A percentile compares a stretch with the other conserved stretches of the same genome.
phyloP scores from a whole-genome alignment of 2,329 filamentous ascomycete species.

The Dothideomycetes sp. region DNA sequence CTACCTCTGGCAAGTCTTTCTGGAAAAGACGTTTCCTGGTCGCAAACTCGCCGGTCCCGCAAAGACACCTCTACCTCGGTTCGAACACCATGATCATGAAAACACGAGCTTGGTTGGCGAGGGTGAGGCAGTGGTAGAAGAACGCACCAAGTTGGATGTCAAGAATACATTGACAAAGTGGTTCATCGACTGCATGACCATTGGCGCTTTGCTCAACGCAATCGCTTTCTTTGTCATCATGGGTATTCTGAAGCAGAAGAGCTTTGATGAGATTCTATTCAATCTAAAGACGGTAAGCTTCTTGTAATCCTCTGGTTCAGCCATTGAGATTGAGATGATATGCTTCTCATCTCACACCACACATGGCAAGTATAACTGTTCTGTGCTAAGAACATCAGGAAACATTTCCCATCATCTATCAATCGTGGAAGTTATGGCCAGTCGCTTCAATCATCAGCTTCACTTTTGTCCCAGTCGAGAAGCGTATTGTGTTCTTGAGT shows the following conservation, averaged over 20 bases:
- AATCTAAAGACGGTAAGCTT: background rate
- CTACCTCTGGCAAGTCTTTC: slow-evolving; percentile 49
- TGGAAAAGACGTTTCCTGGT: slow-evolving; percentile 46
- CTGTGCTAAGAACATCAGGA: slow-evolving; percentile 19
- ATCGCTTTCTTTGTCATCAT: slow-evolving; percentile 50
- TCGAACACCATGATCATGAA: background rate
- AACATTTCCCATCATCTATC: slow-evolving; percentile 46
- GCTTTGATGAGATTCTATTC: slow-evolving; percentile 1
- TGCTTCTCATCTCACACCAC: too few relatives aligned
- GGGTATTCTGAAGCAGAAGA: slow-evolving; percentile 31
- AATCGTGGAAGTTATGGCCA: slow-evolving; percentile 67
- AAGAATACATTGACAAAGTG: slow-evolving; percentile 40
- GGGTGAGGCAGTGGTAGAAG: background rate
- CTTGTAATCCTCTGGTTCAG: background rate
- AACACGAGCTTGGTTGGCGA: background rate
- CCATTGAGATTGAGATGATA: too few relatives aligned
- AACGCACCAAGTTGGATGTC: slow-evolving; percentile 2
- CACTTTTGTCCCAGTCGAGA: slow-evolving; percentile 58
- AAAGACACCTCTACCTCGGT: background rate
- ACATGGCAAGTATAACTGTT: slow-evolving; percentile 1
- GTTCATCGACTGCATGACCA: slow-evolving; percentile 51
- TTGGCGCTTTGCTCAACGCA: slow-evolving; percentile 55
- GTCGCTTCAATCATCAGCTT: slow-evolving; percentile 62
- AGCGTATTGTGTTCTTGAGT: slow-evolving; percentile 59
- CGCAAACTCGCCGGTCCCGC: slow-evolving; percentile 19